phyloP scores from a whole-genome alignment of 345 rosid genomes.

The Microthlaspi erraticum region DNA sequence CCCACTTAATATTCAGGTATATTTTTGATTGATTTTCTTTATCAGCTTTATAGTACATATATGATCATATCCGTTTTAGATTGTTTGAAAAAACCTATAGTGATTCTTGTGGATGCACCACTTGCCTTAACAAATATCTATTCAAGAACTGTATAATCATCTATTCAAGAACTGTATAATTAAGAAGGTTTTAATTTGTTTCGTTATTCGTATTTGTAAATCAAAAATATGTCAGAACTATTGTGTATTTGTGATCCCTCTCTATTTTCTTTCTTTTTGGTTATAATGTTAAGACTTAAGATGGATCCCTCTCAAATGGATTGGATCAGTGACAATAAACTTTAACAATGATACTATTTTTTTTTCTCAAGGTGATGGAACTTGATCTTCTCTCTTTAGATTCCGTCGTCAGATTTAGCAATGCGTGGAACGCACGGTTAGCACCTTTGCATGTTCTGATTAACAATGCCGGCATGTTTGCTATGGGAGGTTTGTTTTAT shows the following conservation, averaged over 20 bases:
- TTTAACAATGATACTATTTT: neutral
- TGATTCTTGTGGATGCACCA: neutral
- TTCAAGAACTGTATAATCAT: too few relatives aligned
- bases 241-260: neutral
- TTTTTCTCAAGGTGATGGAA: constrained; percentile 68
- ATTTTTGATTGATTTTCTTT: neutral
- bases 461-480: constrained; percentile 89
- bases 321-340: neutral
- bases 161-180: neutral
- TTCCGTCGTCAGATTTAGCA: constrained; percentile 72
- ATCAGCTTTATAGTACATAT: constrained; percentile 3
- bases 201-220: neutral
- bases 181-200: neutral
- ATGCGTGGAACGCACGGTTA: constrained; percentile 69
- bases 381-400: constrained; percentile 93
- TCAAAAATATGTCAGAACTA: constrained; percentile 20
- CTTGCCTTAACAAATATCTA: neutral
- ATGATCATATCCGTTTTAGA: neutral
- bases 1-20: constrained; percentile 35
- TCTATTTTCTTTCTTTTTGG: neutral
- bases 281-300: neutral
- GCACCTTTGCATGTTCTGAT: constrained; percentile 81
- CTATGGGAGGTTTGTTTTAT: constrained; percentile 72
- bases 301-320: neutral
- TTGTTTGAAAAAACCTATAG: neutral